phyloP scores from a whole-genome alignment of 371 early-diverging fungal species.

The Mortierella sp. region DNA sequence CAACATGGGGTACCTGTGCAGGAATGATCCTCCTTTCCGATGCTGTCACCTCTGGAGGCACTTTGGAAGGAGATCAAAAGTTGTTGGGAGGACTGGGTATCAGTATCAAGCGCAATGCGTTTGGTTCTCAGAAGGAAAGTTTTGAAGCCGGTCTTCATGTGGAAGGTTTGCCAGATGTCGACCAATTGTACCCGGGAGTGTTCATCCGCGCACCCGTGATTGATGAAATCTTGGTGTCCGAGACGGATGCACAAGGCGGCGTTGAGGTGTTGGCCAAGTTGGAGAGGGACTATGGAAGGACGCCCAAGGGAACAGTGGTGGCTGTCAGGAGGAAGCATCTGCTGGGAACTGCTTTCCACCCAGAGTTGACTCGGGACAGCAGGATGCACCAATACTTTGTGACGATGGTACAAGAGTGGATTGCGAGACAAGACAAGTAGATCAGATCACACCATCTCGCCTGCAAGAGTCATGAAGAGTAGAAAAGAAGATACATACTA shows the following conservation, averaged over 20 bases:
- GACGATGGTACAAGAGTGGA: constrained; percentile 57
- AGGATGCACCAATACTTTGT: constrained; percentile 91
- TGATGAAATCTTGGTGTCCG: constrained; percentile 68
- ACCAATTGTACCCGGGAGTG: constrained; percentile 76
- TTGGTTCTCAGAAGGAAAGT: constrained; percentile 93
- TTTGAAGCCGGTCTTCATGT: constrained; percentile 79
- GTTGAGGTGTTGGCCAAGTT: constrained; percentile 76
- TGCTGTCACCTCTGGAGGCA: constrained; percentile 69
- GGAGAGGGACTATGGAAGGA: constrained; percentile 60
- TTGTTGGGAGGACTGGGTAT: constrained; percentile 86
- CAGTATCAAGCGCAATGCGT: constrained; percentile 91
- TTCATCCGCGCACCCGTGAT: constrained; percentile 97
- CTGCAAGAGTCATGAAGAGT: not conserved
- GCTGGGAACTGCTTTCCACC: constrained; percentile 96
- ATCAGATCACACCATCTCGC: not conserved
- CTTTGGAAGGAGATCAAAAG: constrained; percentile 88
- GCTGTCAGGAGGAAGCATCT: constrained; percentile 89
- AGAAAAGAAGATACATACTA: too few relatives aligned
- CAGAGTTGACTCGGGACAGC: constrained; percentile 89
- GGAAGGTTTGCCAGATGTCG: constrained; percentile 60
- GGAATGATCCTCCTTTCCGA: constrained; percentile 92
- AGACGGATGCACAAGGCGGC: constrained; percentile 45
- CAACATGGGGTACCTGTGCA: constrained; percentile 97
- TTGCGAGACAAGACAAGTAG: constrained; percentile 29
- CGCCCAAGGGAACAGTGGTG: constrained; percentile 74